Evolutionary conservation across 176 grass and related monocot genomes (phyloP).

Genomic region (Rhynchospora pubera): DNA sequence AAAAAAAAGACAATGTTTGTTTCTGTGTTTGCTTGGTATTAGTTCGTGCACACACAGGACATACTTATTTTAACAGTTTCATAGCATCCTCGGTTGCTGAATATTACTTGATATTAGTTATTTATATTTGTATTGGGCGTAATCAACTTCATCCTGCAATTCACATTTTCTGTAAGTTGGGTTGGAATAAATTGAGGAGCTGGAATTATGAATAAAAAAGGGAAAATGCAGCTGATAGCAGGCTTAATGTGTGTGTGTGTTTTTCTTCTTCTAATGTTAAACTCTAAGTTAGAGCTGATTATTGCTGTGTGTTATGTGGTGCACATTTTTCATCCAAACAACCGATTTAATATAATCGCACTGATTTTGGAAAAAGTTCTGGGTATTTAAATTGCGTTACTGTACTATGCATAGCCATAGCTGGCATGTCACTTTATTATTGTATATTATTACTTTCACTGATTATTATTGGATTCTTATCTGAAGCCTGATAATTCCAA

Average conservation of each 20-base stretch:
- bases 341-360: background rate
- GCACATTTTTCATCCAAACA: background rate
- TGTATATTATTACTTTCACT: background rate
- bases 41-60: too few relatives aligned
- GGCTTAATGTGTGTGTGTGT: background rate
- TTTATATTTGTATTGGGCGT: background rate
- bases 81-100: too few relatives aligned
- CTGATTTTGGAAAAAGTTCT: background rate
- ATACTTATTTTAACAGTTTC: background rate
- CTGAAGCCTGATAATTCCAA: background rate
- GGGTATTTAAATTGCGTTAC: background rate
- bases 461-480: background rate
- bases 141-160: background rate
- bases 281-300: background rate
- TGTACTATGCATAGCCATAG: background rate
- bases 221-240: background rate
- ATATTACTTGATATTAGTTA: background rate
- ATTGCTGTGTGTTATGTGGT: background rate
- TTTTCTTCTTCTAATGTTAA: background rate
- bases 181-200: background rate
- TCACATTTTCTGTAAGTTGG: background rate
- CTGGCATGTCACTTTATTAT: background rate
- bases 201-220: background rate
- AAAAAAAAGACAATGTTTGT: background rate
- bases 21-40: too few relatives aligned